Percentiles rank a stretch among this genome's conserved stretches.
phyloP scores from a whole-genome alignment of 1,139 yeast species.

The Saccharomyces hybrid region DNA sequence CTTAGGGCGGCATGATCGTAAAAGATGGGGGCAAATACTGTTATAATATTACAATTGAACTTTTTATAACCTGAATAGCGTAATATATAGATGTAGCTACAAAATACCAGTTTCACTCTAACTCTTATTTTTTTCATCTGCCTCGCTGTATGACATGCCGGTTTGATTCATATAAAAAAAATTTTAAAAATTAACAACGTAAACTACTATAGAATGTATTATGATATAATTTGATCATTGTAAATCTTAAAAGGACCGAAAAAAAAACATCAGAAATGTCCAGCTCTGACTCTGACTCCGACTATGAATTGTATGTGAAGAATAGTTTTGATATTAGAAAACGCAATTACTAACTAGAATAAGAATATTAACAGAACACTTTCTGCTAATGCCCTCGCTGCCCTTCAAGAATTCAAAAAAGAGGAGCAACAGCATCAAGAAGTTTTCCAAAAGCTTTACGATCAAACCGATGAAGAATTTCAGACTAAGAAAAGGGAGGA shows the following conservation, averaged over 20 bases:
- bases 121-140: no score
- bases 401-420: conserved; percentile 58
- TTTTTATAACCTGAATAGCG: no score
- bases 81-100: no score
- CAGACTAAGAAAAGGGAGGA: conserved; percentile 29
- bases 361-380: conserved; percentile 34
- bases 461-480: conserved; percentile 47
- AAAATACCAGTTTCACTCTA: no score
- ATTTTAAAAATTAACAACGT: no score
- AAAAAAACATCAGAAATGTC: neutral
- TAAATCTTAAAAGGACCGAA: neutral
- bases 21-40: no score
- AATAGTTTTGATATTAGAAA: neutral
- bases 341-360: neutral
- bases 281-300: conserved; percentile 2
- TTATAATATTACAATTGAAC: no score
- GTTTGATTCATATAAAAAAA: no score
- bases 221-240: neutral
- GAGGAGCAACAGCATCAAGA: conserved; percentile 59
- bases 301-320: neutral
- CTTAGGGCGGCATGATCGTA: no score
- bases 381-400: conserved; percentile 69
- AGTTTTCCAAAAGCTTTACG: conserved; percentile 50
- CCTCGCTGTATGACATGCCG: no score
- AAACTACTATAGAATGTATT: neutral